These are phyloP conservation scores for Acanthochlamys bracteata DNA, from an alignment of 106 monocot species.

Conservation along the genomic window DNA sequence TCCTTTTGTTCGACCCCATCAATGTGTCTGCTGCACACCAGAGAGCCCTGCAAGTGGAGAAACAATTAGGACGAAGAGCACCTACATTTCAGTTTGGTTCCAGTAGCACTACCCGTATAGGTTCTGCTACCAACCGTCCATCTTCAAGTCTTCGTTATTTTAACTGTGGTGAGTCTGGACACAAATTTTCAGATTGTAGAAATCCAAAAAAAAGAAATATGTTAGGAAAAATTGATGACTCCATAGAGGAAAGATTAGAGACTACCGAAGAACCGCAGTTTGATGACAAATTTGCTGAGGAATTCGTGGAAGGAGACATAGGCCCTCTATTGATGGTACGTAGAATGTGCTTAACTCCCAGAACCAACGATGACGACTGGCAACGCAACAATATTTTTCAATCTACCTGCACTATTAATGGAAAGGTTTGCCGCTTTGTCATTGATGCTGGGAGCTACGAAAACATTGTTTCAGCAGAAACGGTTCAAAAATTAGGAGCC, in stretches of 20 bases:
- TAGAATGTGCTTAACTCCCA: too few relatives aligned
- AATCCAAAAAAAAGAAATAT: neutral
- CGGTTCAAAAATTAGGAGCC: neutral
- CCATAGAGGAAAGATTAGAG: neutral
- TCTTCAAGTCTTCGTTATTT: neutral
- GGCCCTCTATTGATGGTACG: too few relatives aligned
- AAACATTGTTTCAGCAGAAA: neutral
- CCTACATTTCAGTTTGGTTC: too few relatives aligned
- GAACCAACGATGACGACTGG: too few relatives aligned
- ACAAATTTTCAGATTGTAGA: neutral
- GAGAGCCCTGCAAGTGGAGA: too few relatives aligned
- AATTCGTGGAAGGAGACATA: too few relatives aligned
- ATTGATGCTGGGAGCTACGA: slow-evolving; percentile 16
- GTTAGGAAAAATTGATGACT: too few relatives aligned
- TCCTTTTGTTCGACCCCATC: too few relatives aligned
- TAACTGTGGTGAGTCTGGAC: slow-evolving; percentile 2
- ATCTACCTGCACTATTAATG: neutral
- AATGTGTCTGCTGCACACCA: too few relatives aligned
- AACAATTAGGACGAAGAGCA: too few relatives aligned
- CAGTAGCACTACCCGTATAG: too few relatives aligned
- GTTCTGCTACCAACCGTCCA: neutral
- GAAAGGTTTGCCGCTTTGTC: slow-evolving; percentile 7
- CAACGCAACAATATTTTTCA: too few relatives aligned
- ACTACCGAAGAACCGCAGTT: neutral
- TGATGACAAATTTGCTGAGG: neutral